Conservation (phyloP, 176 grass and related monocot genomes). For the Tuctoria greenei region DNA sequence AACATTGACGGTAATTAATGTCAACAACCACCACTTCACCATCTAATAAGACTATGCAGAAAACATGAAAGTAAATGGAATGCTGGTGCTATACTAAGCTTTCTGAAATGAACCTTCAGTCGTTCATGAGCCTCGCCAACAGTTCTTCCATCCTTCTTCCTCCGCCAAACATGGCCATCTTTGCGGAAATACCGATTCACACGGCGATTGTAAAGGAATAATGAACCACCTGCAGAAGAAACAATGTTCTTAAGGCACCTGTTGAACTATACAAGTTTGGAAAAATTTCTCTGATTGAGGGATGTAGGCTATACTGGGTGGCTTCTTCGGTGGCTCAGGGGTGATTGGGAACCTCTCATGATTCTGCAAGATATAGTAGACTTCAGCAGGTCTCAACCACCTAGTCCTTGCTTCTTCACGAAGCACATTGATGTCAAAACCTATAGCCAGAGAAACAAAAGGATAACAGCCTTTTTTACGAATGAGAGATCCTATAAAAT, state of each 20-base stretch:
- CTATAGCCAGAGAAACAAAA: constrained; percentile 37
- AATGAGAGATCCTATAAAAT: no score
- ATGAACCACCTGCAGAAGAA: constrained; percentile 70
- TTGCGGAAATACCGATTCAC: constrained; percentile 91
- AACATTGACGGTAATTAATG: constrained; percentile 1
- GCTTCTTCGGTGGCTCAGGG: constrained; percentile 61
- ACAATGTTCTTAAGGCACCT: constrained; percentile 12
- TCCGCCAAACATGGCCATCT: constrained; percentile 93
- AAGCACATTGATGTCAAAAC: constrained; percentile 82
- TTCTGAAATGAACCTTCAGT: constrained; percentile 66
- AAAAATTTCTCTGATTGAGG: constrained; percentile 4
- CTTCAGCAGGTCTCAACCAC: constrained; percentile 93
- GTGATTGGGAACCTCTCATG: constrained; percentile 68
- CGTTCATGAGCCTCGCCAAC: constrained; percentile 91
- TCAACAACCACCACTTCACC: background rate
- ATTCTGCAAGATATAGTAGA: constrained; percentile 84
- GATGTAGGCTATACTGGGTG: constrained; percentile 56
- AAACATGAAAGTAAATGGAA: constrained; percentile 27
- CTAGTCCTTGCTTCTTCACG: constrained; percentile 65
- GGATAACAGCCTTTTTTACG: no score
- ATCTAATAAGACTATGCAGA: background rate
- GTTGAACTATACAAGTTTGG: background rate
- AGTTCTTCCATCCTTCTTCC: constrained; percentile 88
- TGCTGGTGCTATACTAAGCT: constrained; percentile 19
- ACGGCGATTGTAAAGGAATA: constrained; percentile 92